Percentiles rank a stretch among this genome's conserved stretches.
Evolutionary conservation across 805 yeast species (phyloP).

Genomic region (Candida jianshihensis): DNA sequence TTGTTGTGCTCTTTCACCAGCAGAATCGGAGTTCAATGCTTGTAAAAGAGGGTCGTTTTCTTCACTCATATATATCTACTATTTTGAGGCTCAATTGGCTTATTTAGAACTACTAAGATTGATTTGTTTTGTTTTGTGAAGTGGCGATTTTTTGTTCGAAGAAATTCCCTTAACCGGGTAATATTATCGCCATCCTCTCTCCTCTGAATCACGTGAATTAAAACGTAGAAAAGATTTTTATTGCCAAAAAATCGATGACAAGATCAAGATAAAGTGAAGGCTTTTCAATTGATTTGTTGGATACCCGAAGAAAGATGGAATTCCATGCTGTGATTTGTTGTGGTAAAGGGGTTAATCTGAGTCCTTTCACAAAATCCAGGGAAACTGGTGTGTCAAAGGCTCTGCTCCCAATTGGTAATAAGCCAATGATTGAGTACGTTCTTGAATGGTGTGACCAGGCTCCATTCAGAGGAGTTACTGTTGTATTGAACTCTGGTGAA

Average conservation of each 20-base stretch:
- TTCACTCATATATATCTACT: slow-evolving; percentile 54
- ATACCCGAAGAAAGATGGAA: slow-evolving; percentile 79
- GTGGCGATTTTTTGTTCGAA: slow-evolving; percentile 1
- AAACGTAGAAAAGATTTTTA: too few species aligned
- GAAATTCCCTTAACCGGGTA: too few species aligned
- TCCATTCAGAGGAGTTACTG: slow-evolving; percentile 60
- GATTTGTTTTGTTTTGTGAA: neutral
- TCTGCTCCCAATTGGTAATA: slow-evolving; percentile 80
- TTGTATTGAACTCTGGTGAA: slow-evolving; percentile 49
- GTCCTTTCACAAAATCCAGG: slow-evolving; percentile 62
- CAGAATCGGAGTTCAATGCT: slow-evolving; percentile 36
- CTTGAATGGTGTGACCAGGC: slow-evolving; percentile 92
- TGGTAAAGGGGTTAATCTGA: slow-evolving; percentile 69
- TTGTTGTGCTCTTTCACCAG: slow-evolving; percentile 4
- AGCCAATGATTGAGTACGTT: slow-evolving; percentile 81
- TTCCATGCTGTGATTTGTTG: slow-evolving; percentile 88
- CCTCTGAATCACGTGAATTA: neutral
- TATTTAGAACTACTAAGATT: neutral
- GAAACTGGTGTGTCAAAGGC: slow-evolving; percentile 75
- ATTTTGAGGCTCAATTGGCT: neutral
- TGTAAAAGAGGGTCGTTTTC: slow-evolving; percentile 75
- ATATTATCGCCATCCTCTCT: too few species aligned
- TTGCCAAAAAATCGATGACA: too few species aligned
- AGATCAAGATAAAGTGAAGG: too few species aligned
- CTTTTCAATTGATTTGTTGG: too few species aligned